Evolutionary conservation across 2,329 filamentous ascomycete genomes (phyloP), one percentile per base, ranked within the genome.

Genomic region (Lojkania enalia): DNA sequence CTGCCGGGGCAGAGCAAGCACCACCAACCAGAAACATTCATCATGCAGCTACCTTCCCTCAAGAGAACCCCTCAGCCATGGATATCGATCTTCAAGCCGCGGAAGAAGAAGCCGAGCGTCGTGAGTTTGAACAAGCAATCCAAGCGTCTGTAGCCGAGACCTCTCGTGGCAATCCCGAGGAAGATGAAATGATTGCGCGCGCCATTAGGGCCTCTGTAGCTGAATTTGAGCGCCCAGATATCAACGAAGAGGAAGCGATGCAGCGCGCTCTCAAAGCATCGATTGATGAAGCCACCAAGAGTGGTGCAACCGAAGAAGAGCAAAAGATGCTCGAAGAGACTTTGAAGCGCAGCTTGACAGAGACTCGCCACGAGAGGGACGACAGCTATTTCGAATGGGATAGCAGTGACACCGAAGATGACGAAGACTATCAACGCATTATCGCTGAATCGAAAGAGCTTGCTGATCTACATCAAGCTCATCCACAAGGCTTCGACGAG

Each of bases 101-200:
- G 4, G 39, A 58, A 23, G 65, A 69, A 37, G 66, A 70, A 32
- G 67, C 63, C 4, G 74, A 80, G n/a, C 75, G 81, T 23, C 75
- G 77, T 2, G 85, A 87, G 44, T 79, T 90, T 31, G 87, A 92
- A 62, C 74, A 79, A 31, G 88, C 88, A 1, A 92, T 94, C 46
- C 79, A 77, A 41, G 75, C 61, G 2, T 70, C 66, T 1, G 85
- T 94, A 1, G 72, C 74, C 5, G 80, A 86, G 60, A 90, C 87
- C 0, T 90, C 87, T 0, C 77, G 74, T 1, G 88, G 88, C 9
- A 77, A 92, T 51, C 62, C 76, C 0, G 77, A 82, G 15, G 86
- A 94, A 64, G 89, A 94, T 58, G 77, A 77, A 16, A 75, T 80
- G 46, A 77, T 95, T 36, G 88, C 90, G 61, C 77, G 81, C 15